Evolutionary conservation across 148 eudicot genomes (phyloP), one percentile per base, ranked within the genome.

Genomic region (Vaccinium macrocarpon): DNA sequence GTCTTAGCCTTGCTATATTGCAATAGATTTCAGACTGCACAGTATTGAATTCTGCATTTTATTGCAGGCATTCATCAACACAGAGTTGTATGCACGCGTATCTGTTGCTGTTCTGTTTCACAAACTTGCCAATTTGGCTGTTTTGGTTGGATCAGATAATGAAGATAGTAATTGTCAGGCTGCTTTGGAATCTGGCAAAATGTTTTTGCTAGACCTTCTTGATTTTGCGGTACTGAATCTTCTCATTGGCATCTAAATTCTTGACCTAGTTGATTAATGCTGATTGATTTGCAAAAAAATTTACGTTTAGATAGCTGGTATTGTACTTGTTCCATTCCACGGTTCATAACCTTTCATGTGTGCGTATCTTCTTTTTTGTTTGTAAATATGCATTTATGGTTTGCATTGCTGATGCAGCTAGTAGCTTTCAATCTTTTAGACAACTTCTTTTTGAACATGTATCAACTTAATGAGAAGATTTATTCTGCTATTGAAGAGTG

Each of bases 11-110:
- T 12, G 32, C 29, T 56, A 16, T 27, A 48, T 32, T 32, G 42
- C 15, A n/a, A 13, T 46, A 55, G 5, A n/a, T 55, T 82, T 29
- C 38, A 35, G 46, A 82, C 57, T 38, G 10, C 71, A 78, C 57
- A 18, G 3, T 56, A 18, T 79, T 42, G 13, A 72, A 13, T 75
- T 29, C 38, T 83, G 76, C 48, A 25, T 55, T 73, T 49, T 80
- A 21, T 82, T 83, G 59, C 79, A 96, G 98, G 94, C 86, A 84
- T 97, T 91, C 86, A 90, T 97, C 89, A 97, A 97, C 77, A 97
- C 99, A 62, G 99, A 97, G 91, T 79, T 97, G 81, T 97, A 94
- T 90, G 99, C 98, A 59, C 97, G 99, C 56, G 99, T 97, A 73
- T 97, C 99, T 81, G 93, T 95, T 87, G 97, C 99, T 55, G 98